Evolutionary conservation across 1,284 basidiomycete genomes (phyloP), one percentile per base, ranked within the genome.

Genomic region (Pseudozyma pruni): DNA sequence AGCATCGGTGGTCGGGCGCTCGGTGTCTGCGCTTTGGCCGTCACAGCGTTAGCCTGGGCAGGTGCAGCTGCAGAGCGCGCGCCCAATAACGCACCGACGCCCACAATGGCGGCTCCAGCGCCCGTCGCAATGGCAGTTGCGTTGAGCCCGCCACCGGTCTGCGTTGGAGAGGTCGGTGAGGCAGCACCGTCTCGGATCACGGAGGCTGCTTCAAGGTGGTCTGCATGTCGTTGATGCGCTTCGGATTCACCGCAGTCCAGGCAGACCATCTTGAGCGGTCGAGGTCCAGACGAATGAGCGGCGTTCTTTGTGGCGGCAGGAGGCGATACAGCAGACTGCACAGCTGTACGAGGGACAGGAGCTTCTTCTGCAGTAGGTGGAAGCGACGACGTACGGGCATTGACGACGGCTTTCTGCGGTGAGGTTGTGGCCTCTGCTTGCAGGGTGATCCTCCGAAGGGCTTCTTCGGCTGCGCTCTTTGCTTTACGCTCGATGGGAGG

Each of bases 171-270:
- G n/a, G n/a, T n/a, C n/a, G n/a, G n/a, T n/a, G n/a, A n/a, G n/a
- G n/a, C 14, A 5, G 14, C 42, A 23, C 22, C 38, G 16, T n/a
- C 27, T 17, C 46, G 52, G 2, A 47, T 43, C 5, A 44, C 34
- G 1, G 32, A 27, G 4, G 63, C 42, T 14, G 49, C 46, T 22
- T 70, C 52, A 40, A 70, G 41, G 22, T 71, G 68, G 8, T 63
- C 37, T 10, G 55, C 60, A 29, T 72, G 68, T 20, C 70, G 27
- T n/a, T 37, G 53, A 29, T 62, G 53, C 10, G 74, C 74, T 37
- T 74, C 74, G 9, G 23, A 16, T 43, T 76, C 74, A 9, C 51
- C 63, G 27, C 71, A 76, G 29, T 76, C 71, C 9, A 76, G 59
- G 39, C 72, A 71, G 35, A 74, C 71, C 47, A 66, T 62, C 29